These are phyloP conservation scores for Venturia asperata DNA, from an alignment of 2,329 filamentous ascomycete species.

Conservation along the genomic window DNA sequence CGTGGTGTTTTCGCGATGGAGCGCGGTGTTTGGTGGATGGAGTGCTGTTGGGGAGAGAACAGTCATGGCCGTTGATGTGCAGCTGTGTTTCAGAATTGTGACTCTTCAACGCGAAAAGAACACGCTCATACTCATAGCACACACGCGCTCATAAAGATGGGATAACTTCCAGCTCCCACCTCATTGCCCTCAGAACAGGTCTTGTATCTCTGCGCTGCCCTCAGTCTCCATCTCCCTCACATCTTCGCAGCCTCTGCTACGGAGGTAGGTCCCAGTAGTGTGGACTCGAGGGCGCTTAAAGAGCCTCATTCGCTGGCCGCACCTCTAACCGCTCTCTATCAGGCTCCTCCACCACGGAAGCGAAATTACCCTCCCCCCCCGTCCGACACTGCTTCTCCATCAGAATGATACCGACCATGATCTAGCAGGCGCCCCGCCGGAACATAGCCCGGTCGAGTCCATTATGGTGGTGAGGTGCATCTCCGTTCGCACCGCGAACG, in stretches of 20 bases:
- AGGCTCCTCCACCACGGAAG: conserved; percentile 8
- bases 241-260: conserved; percentile 1
- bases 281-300: conserved; percentile 3
- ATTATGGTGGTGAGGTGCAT: background rate
- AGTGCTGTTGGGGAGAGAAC: background rate
- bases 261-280: background rate
- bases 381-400: background rate
- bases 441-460: background rate
- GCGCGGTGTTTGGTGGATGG: background rate
- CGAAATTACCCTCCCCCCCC: conserved; percentile 8
- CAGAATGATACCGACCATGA: background rate
- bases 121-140: background rate
- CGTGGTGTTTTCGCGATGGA: conserved; percentile 11
- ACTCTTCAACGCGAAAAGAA: conserved; percentile 10
- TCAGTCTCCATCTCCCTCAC: background rate
- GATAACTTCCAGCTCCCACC: background rate
- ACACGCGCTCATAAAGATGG: background rate
- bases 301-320: conserved; percentile 3
- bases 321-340: conserved; percentile 10
- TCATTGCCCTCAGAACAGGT: background rate
- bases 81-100: conserved; percentile 4
- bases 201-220: background rate
- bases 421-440: conserved; percentile 3
- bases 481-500: background rate
- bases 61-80: conserved; percentile 5